These are phyloP conservation scores for Myxozyma neotropica DNA, from an alignment of 805 yeast genomes.

Conservation along the genomic window DNA sequence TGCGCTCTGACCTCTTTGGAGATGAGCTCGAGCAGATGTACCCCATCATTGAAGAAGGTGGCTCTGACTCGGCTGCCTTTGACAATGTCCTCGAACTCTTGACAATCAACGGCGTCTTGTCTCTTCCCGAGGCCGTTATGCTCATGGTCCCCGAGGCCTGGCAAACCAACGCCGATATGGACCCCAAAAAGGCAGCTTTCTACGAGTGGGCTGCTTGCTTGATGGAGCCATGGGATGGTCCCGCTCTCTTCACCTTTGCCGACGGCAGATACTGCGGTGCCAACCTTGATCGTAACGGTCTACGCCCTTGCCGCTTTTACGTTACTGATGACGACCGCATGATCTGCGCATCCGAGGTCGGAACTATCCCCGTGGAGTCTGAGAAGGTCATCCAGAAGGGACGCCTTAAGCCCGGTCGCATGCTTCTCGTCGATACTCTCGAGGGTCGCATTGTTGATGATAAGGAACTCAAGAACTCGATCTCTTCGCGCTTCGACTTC, in stretches of 20 bases:
- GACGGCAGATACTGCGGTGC: slow-evolving; percentile 99
- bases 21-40: slow-evolving; percentile 87
- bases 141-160: slow-evolving; percentile 96
- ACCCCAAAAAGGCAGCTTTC: slow-evolving; percentile 88
- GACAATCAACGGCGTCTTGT: slow-evolving; percentile 86
- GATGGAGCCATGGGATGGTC: slow-evolving; percentile 99
- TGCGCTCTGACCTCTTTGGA: slow-evolving; percentile 84
- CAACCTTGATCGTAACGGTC: slow-evolving; percentile 93
- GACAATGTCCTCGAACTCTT: slow-evolving; percentile 93
- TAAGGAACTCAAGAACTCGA: slow-evolving; percentile 76
- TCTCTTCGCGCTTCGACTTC: slow-evolving; percentile 84
- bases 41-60: slow-evolving; percentile 97
- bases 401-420: slow-evolving; percentile 91
- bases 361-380: slow-evolving; percentile 88
- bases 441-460: slow-evolving; percentile 93
- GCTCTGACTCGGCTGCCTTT: slow-evolving; percentile 97
- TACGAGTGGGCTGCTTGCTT: slow-evolving; percentile 99
- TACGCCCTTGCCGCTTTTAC: slow-evolving; percentile 97
- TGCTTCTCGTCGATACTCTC: slow-evolving; percentile 91
- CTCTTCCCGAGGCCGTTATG: slow-evolving; percentile 97
- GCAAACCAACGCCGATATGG: slow-evolving; percentile 85
- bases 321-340: slow-evolving; percentile 92
- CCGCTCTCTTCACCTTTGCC: slow-evolving; percentile 93
- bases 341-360: slow-evolving; percentile 98
- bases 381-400: slow-evolving; percentile 86